Conservation (phyloP, 257 asterid species). For the Cynanchum wilfordii region DNA sequence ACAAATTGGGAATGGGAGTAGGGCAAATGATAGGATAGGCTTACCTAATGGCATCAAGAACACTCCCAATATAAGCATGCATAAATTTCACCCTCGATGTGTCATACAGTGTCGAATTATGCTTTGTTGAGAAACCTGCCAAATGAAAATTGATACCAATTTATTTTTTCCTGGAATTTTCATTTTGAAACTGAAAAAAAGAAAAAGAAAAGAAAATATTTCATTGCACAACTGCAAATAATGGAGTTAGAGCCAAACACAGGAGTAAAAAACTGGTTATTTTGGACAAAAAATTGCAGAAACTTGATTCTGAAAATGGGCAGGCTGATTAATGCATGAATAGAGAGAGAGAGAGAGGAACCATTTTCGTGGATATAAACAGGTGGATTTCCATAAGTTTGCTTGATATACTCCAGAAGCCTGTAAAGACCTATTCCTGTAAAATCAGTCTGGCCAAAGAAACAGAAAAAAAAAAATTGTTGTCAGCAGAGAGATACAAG, state of each 20-base stretch:
- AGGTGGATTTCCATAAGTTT: slow-evolving; percentile 46
- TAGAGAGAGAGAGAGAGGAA: slow-evolving; percentile 6
- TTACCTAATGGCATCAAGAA: slow-evolving; percentile 29
- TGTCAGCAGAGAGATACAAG: neutral
- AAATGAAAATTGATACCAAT: neutral
- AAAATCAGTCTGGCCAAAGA: slow-evolving; percentile 14
- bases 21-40: no score
- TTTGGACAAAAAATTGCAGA: no score
- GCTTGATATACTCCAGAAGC: slow-evolving; percentile 38
- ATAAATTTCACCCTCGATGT: slow-evolving; percentile 20
- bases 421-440: slow-evolving; percentile 31
- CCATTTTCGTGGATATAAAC: slow-evolving; percentile 46
- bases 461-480: neutral
- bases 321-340: neutral
- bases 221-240: no score
- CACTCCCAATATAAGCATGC: slow-evolving; percentile 18
- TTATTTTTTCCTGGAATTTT: neutral
- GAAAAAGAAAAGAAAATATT: no score
- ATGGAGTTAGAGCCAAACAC: no score
- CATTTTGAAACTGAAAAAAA: neutral
- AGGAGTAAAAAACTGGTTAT: no score
- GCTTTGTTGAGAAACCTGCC: slow-evolving; percentile 14
- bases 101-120: slow-evolving; percentile 24
- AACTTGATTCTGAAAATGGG: no score
- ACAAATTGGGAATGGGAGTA: no score